Percentiles rank a stretch among this genome's conserved stretches.
Conservation (phyloP, 202 grass and related monocot genomes). For the Tripidium arundinaceum region DNA sequence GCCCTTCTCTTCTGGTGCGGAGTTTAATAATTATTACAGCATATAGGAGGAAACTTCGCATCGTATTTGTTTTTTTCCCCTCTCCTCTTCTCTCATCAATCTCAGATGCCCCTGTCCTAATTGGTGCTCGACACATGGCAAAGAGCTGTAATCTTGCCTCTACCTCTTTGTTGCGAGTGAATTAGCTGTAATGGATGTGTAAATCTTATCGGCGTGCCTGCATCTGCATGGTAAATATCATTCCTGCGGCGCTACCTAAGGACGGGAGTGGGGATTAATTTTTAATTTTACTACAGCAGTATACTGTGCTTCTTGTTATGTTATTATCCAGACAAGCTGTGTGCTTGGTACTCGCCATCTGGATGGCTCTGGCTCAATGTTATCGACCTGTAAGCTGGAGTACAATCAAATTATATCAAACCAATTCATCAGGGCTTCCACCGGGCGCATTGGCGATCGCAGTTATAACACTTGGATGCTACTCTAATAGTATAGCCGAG, state of each 20-base stretch:
- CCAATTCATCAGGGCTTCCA: no score
- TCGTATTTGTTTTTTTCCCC: background rate
- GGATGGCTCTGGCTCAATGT: no score
- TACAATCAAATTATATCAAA: no score
- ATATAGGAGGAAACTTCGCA: background rate
- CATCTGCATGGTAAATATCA: slow-evolving; percentile 13
- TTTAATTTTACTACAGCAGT: no score
- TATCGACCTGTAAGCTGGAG: no score
- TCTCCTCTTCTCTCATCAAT: background rate
- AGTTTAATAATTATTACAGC: no score
- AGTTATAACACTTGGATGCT: background rate
- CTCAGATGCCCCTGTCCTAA: background rate
- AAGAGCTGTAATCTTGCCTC: background rate
- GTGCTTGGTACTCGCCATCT: background rate
- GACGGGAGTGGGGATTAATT: no score
- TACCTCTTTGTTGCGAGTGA: background rate
- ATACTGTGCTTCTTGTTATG: no score
- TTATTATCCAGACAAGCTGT: background rate
- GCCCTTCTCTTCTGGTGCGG: no score
- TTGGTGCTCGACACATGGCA: background rate
- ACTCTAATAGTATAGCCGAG: background rate
- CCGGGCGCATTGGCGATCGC: background rate
- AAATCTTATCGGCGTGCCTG: background rate
- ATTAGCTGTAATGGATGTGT: background rate
- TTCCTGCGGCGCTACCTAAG: background rate